Conservation (phyloP, 495 filamentous ascomycete genomes). For the Baudoinia panamericana region DNA sequence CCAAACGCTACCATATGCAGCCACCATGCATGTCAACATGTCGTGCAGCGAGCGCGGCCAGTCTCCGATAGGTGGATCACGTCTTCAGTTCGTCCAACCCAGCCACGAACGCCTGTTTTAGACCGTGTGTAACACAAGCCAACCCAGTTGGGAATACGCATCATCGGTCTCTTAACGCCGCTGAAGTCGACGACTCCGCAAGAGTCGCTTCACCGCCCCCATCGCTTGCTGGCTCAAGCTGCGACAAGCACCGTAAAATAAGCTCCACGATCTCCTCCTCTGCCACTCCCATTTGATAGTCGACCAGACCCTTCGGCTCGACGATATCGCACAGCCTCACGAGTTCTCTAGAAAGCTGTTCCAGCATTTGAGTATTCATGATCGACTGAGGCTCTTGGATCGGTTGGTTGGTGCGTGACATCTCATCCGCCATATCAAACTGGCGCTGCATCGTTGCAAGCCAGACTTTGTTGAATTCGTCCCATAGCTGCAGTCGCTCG, state of each 20-base stretch:
- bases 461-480: slow-evolving; percentile 93
- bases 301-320: slow-evolving; percentile 80
- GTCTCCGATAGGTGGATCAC: background rate
- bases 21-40: slow-evolving; percentile 2
- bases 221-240: slow-evolving; percentile 1
- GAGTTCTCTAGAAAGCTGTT: slow-evolving; percentile 68
- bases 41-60: background rate
- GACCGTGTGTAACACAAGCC: too few species aligned
- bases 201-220: background rate
- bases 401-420: slow-evolving; percentile 45
- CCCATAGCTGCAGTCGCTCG: slow-evolving; percentile 73
- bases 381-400: slow-evolving; percentile 50
- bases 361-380: slow-evolving; percentile 53
- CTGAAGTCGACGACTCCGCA: background rate
- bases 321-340: slow-evolving; percentile 72
- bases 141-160: too few species aligned
- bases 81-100: too few species aligned
- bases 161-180: background rate
- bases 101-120: too few species aligned
- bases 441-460: slow-evolving; percentile 75
- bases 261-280: slow-evolving; percentile 82
- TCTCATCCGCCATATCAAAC: slow-evolving; percentile 54
- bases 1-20: too few species aligned
- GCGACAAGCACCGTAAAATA: slow-evolving; percentile 27
- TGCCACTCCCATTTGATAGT: slow-evolving; percentile 94